Base-by-base conservation (phyloP, 768 basidiomycete genomes). In the Tylopilus rubrobrunneus region DNA sequence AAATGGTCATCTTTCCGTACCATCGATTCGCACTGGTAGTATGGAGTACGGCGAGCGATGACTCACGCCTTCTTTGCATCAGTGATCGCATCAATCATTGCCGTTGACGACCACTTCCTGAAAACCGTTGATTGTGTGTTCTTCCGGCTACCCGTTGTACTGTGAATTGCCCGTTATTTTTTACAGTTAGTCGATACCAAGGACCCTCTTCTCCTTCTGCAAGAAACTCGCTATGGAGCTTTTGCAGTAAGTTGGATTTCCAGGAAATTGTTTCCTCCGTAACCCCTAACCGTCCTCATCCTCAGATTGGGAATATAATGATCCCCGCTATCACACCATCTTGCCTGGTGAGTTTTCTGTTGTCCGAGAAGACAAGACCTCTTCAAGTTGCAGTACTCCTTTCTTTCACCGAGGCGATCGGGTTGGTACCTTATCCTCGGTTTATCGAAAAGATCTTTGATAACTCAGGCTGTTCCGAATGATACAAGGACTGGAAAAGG, bases 401-500 rank as follows among this genome's bases (percentile, higher is more conserved):
- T 17, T 42, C 40, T 34, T 58, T 59, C 49, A 40, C 39, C 2
- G 42, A 58, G 5, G 50, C 41, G 14, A 29, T 45, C 33, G 34
- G 44, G 25, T 51, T 55, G 12, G 57, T 55, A 4, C 42, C 62
- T 6, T 61, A 57, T 19, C 25, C 51, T 25, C 46, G 50, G 34
- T 46, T 58, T 17, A 45, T 67, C 1, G 41, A 41, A 5, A 62
- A 64, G 33, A 17, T 67, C 3, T 59, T 61, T 47, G 56, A 59
- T 43, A 44, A 3, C 25, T n/a, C n/a, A n/a, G n/a, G n/a, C n/a
- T 51, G 57, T 25, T 65, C 56, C 11, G 41, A 44, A n/a, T 19
- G 6, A 17, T 67, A 67, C 57, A 48, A n/a, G 34, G 12, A 61
- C 49, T 72, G 70, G 73, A 45, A 60, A 65, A 63, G 40, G 58